Base-by-base conservation (phyloP, 192 early-diverging fungal species). In the Spizellomyces sp. region DNA sequence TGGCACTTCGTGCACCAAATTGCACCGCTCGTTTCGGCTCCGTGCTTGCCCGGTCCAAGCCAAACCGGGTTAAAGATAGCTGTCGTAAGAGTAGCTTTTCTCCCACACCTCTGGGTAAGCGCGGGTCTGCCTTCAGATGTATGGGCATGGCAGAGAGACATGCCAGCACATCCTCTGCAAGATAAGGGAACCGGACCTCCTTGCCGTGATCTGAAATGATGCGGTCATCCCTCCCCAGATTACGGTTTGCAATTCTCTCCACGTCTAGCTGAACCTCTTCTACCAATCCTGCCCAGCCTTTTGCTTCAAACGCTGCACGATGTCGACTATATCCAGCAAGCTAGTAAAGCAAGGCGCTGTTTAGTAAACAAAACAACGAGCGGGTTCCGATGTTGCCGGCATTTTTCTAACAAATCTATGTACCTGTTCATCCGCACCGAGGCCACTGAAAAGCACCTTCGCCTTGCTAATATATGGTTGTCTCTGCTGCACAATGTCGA, bases 1-100 rank as follows among this genome's bases (percentile, higher is more conserved):
- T 95, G n/a, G 96, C 96, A 0, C 93, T 95, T 19, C 92, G 84
- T 0, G 95, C 93, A 6, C 96, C 96, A 87, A 98, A 98, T 77
- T 98, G 96, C 56, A 98, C 93, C 4, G 96, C 96, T n/a, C 95
- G 81, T 71, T 98, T 98, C 82, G 87, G 91, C 70, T 91, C 88
- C 19, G 71, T 77, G 61, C 75, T 86, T 47, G 90, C 90, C n/a
- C 84, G 63, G 0, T 17, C 45, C 52, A 97, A 82, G 0, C 92
- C 91, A n/a, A 97, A 77, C 64, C 71, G 64, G 12, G 84, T 76
- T 14, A 48, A 42, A 9, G 92, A 92, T 14, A 93, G 75, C 78
- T 89, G 83, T 15, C 95, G 75, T 61, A 98, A 75, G n/a, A 97
- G 68, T 44, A 95, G 70, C 77, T 98, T 98, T 66, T 97, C 95